Percentiles rank a stretch among this genome's conserved stretches.
These are phyloP conservation scores for Gaeumannomyces sp. DNA, from an alignment of 2,329 filamentous ascomycete species.

Conservation along the genomic window DNA sequence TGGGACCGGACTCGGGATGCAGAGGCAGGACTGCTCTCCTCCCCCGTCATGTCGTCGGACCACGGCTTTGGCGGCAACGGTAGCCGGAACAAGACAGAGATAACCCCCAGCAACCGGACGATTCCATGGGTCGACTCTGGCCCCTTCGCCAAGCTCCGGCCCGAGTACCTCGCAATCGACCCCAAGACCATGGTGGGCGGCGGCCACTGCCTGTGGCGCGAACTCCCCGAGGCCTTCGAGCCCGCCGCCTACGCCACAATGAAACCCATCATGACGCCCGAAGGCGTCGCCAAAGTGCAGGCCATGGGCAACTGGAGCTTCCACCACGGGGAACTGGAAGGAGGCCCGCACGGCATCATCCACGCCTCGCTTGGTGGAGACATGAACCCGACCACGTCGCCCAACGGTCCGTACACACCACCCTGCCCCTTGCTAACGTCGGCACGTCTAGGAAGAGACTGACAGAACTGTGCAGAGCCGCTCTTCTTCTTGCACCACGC, in stretches of 20 bases:
- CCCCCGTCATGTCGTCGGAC: slow-evolving; percentile 42
- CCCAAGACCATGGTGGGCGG: slow-evolving; percentile 20
- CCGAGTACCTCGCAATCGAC: slow-evolving; percentile 25
- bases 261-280: slow-evolving; percentile 20
- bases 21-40: slow-evolving; percentile 29
- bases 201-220: not conserved
- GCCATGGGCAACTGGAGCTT: not conserved
- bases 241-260: not conserved
- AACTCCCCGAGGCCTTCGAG: not conserved
- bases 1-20: slow-evolving; percentile 37
- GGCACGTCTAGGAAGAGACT: slow-evolving; percentile 13
- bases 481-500: no score
- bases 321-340: slow-evolving; percentile 23
- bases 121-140: slow-evolving; percentile 39
- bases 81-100: slow-evolving; percentile 22
- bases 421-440: not conserved
- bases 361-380: slow-evolving; percentile 22
- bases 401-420: not conserved
- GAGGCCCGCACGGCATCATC: slow-evolving; percentile 22
- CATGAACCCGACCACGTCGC: slow-evolving; percentile 8
- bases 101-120: slow-evolving; percentile 48
- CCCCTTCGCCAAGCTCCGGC: slow-evolving; percentile 38
- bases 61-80: slow-evolving; percentile 24
- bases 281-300: slow-evolving; percentile 11
- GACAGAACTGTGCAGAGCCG: slow-evolving; percentile 14